Evolutionary conservation across 78 protist genomes (phyloP).

Genomic region (Pigoraptor vietnamica): DNA sequence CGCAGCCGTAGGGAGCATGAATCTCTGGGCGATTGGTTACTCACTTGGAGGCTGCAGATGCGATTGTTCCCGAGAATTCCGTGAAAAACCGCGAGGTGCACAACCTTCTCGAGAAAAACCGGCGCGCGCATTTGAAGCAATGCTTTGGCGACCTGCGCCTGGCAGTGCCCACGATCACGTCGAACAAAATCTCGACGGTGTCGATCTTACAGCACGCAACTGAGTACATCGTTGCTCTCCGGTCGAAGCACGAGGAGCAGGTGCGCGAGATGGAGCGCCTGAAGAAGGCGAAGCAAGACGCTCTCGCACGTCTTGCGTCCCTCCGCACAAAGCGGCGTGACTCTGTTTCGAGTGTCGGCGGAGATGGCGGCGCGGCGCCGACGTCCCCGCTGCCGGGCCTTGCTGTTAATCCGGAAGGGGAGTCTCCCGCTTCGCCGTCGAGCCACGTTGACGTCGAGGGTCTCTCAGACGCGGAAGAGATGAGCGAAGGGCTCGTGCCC

Average conservation of each 20-base stretch:
- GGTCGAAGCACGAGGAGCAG: neutral
- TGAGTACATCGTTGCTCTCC: conserved; percentile 4
- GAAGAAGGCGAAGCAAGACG: neutral
- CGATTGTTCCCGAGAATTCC: neutral
- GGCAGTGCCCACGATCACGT: neutral
- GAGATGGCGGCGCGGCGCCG: conserved; percentile 1
- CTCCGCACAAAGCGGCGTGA: neutral
- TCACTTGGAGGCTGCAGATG: neutral
- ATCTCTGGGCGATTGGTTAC: neutral
- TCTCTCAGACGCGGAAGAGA: neutral
- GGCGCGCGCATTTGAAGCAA: conserved; percentile 24
- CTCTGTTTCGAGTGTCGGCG: neutral
- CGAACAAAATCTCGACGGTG: conserved; percentile 9
- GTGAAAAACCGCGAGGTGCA: conserved; percentile 32
- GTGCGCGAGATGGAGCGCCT: neutral
- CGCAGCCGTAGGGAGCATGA: too few species aligned
- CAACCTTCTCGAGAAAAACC: conserved; percentile 28
- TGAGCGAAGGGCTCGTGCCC: neutral
- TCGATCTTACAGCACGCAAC: conserved; percentile 13
- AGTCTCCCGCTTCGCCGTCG: neutral
- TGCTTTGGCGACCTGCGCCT: conserved; percentile 7
- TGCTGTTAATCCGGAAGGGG: neutral
- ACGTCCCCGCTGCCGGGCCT: neutral
- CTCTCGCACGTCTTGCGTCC: neutral
- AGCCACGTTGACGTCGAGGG: neutral